Evolutionary conservation across 116 monocot species (phyloP).

Genomic region (Trichopus zeylanicus): DNA sequence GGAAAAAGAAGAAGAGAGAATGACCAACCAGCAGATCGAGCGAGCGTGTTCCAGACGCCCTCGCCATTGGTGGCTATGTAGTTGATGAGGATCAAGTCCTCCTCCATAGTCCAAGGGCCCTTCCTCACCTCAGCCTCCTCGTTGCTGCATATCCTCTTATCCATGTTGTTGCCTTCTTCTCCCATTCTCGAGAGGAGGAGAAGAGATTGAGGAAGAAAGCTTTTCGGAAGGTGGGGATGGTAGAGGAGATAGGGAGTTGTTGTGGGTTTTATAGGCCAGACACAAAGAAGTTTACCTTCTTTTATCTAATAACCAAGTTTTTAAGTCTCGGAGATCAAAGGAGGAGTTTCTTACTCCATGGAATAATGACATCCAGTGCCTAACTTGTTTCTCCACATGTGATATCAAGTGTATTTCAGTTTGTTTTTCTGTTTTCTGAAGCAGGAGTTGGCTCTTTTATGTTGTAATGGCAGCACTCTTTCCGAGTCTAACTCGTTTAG

Average conservation of each 20-base stretch:
- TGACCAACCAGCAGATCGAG: constrained; percentile 64
- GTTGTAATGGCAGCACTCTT: no score
- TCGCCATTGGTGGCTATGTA: constrained; percentile 84
- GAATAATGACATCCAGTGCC: not conserved
- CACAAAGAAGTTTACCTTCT: not conserved
- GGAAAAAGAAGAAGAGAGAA: not conserved
- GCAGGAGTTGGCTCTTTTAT: no score
- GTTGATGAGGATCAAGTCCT: constrained; percentile 83
- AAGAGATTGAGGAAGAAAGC: not conserved
- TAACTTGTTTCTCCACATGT: not conserved
- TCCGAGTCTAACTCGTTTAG: no score
- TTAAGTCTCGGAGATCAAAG: not conserved
- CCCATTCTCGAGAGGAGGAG: constrained; percentile 15
- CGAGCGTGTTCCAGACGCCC: constrained; percentile 88
- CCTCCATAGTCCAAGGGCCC: constrained; percentile 98
- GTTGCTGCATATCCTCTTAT: constrained; percentile 32
- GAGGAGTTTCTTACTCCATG: not conserved
- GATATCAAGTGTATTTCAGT: no score
- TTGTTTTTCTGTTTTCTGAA: no score
- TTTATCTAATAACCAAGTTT: not conserved
- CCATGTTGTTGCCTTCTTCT: constrained; percentile 35
- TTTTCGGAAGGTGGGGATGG: not conserved
- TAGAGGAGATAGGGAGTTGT: constrained; percentile 4
- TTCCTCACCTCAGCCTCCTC: constrained; percentile 79
- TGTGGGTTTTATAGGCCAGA: constrained; percentile 14